Conservation (phyloP, 805 yeast genomes). For the Schwanniomyces polymorphus region DNA sequence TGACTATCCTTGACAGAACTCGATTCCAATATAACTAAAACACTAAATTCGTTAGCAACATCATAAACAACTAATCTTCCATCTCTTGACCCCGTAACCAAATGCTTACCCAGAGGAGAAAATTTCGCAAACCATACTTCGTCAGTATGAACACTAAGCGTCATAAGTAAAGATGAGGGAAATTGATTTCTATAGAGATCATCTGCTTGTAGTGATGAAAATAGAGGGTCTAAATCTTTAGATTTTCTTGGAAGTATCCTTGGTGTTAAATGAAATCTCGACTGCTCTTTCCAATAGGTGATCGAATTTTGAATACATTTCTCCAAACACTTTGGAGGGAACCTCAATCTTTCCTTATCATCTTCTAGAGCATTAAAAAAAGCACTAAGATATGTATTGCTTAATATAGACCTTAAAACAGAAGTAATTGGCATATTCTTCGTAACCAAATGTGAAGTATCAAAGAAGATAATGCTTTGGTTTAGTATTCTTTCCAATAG, state of each 20-base stretch:
- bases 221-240: constrained; percentile 10
- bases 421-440: background rate
- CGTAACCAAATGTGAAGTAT: background rate
- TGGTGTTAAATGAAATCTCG: constrained; percentile 30
- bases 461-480: constrained; percentile 8
- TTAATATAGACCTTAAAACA: constrained; percentile 2
- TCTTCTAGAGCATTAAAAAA: constrained; percentile 2
- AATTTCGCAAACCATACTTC: constrained; percentile 87
- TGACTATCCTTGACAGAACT: constrained; percentile 22
- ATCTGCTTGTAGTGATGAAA: constrained; percentile 11
- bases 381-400: constrained; percentile 1
- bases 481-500: constrained; percentile 9
- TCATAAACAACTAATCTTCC: constrained; percentile 64
- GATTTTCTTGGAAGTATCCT: constrained; percentile 11
- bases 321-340: constrained; percentile 22
- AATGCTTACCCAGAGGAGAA: constrained; percentile 70
- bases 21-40: constrained; percentile 30
- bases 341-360: constrained; percentile 5
- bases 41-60: constrained; percentile 44
- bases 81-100: constrained; percentile 80
- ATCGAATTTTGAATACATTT: constrained; percentile 21
- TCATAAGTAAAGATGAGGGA: constrained; percentile 49
- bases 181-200: constrained; percentile 25
- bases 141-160: constrained; percentile 54
- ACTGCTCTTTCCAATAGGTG: constrained; percentile 20